Conservation (phyloP, 768 basidiomycete species). For the Lactarius trivialis region DNA sequence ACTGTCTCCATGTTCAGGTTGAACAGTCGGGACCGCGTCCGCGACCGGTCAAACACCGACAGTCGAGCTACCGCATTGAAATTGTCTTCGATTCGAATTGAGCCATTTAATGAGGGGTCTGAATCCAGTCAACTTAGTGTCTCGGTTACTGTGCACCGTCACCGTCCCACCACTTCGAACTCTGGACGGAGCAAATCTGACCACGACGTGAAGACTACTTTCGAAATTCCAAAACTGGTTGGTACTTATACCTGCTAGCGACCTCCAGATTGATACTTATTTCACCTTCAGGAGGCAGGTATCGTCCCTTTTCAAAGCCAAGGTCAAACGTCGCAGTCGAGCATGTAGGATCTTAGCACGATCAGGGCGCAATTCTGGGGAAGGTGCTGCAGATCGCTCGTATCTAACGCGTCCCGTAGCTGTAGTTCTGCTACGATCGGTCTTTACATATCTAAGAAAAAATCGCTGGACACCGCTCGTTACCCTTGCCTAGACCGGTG, state of each 20-base stretch:
- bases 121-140: too few species aligned
- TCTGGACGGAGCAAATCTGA: background rate
- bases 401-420: too few species aligned
- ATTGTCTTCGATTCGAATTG: background rate
- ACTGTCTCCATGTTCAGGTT: background rate
- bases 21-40: background rate
- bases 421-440: too few species aligned
- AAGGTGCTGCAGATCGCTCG: too few species aligned
- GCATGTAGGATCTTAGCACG: background rate
- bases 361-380: too few species aligned
- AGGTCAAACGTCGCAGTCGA: background rate
- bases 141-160: too few species aligned
- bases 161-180: too few species aligned
- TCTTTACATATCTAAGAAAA: too few species aligned
- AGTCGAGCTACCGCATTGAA: background rate
- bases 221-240: background rate
- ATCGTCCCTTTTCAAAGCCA: background rate
- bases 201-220: background rate
- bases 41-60: background rate
- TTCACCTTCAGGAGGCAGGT: background rate
- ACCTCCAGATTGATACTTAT: background rate
- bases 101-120: background rate
- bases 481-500: too few species aligned
- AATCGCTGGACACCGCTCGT: too few species aligned
- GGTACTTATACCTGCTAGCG: background rate